A percentile compares a stretch with the other conserved stretches of the same genome.
phyloP scores from a whole-genome alignment of 2,329 filamentous ascomycete species.

The Epichloe gansuensis region DNA sequence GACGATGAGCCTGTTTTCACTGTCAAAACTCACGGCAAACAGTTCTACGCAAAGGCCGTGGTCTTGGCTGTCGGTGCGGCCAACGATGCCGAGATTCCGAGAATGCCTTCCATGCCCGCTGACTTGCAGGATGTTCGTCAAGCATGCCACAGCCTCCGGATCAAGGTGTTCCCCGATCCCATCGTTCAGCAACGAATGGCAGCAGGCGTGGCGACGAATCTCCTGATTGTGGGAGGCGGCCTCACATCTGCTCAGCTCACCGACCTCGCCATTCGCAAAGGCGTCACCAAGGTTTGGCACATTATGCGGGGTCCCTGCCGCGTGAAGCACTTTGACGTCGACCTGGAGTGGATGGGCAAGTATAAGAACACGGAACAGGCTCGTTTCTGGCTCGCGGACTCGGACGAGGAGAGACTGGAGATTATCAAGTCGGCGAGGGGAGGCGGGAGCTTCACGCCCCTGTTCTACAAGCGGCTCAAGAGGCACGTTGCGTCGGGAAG shows the following conservation, averaged over 20 bases:
- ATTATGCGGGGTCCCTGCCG: conserved; percentile 48
- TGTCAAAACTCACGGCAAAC: conserved; percentile 41
- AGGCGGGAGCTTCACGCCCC: conserved; percentile 65
- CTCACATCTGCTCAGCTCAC: conserved; percentile 64
- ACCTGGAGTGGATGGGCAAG: conserved; percentile 70
- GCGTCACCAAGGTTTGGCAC: conserved; percentile 57
- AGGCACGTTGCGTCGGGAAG: conserved; percentile 39
- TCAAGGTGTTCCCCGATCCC: conserved; percentile 43
- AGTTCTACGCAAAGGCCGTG: conserved; percentile 48
- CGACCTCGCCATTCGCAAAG: conserved; percentile 51
- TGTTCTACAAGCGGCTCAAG: conserved; percentile 55
- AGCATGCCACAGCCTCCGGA: conserved; percentile 53
- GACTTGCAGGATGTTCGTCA: conserved; percentile 21
- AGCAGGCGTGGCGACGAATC: conserved; percentile 38
- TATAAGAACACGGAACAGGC: conserved; percentile 69
- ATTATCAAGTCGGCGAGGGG: conserved; percentile 55
- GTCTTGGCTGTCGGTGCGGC: conserved; percentile 62
- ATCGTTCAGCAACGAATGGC: conserved; percentile 41
- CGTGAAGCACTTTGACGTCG: conserved; percentile 69
- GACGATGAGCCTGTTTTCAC: conserved; percentile 50
- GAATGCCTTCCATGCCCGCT: conserved; percentile 21
- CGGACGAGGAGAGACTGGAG: conserved; percentile 53
- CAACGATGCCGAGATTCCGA: conserved; percentile 40
- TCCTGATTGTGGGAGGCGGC: conserved; percentile 64
- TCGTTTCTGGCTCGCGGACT: conserved; percentile 64